A percentile compares a stretch with the other conserved stretches of the same genome.
These are phyloP conservation scores for Chytriomyces hyalinus DNA, from an alignment of 192 early-diverging fungal genomes.

Conservation along the genomic window DNA sequence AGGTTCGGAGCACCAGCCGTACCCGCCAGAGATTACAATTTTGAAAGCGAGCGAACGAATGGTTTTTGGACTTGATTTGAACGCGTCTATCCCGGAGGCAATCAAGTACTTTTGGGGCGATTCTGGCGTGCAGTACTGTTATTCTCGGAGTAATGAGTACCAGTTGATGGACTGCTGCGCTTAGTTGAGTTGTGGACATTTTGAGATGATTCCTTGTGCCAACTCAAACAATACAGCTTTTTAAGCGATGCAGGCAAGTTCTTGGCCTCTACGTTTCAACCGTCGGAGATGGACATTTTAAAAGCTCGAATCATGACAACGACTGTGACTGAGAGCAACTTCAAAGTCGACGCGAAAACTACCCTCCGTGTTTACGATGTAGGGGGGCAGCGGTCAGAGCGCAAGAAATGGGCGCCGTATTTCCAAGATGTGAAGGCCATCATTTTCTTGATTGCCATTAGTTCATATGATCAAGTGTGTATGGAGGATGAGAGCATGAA, in stretches of 20 bases:
- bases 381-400: conserved; percentile 94
- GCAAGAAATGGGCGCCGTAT: conserved; percentile 98
- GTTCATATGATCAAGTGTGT: conserved; percentile 91
- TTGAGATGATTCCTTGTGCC: conserved; percentile 29
- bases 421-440: conserved; percentile 97
- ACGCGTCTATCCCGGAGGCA: conserved; percentile 47
- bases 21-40: too few species aligned
- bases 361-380: conserved; percentile 97
- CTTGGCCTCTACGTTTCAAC: conserved; percentile 73
- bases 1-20: too few species aligned
- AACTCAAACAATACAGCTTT: conserved; percentile 63
- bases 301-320: conserved; percentile 95
- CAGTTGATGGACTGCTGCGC: conserved; percentile 94
- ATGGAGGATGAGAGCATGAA: conserved; percentile 44
- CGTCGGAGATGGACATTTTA: conserved; percentile 93
- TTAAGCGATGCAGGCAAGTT: conserved; percentile 90
- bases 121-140: conserved; percentile 77
- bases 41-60: too few species aligned
- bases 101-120: conserved; percentile 85
- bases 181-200: conserved; percentile 59
- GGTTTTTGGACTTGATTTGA: too few species aligned
- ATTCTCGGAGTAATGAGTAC: conserved; percentile 82
- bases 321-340: conserved; percentile 91
- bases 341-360: conserved; percentile 78
- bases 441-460: conserved; percentile 91